Conservation (phyloP, 2,329 filamentous ascomycete genomes). For the Pseudocercospora crystallina region DNA sequence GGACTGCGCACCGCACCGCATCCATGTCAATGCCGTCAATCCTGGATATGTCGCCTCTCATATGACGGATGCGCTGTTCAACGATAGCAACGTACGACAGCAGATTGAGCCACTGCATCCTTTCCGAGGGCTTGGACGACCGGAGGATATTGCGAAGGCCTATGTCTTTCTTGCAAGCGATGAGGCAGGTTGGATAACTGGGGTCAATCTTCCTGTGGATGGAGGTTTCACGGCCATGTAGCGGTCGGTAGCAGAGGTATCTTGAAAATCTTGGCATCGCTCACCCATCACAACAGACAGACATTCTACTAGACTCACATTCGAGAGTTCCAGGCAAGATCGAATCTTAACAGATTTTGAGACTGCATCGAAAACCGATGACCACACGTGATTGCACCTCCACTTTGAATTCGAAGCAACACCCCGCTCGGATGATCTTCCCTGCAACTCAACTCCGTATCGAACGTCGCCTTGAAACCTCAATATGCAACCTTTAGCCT, state of each 20-base stretch:
- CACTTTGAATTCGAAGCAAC: not conserved
- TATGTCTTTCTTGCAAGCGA: slow-evolving; percentile 26
- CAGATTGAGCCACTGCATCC: slow-evolving; percentile 15
- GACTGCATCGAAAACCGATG: no score
- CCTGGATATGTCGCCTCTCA: slow-evolving; percentile 20
- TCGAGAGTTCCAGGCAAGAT: no score
- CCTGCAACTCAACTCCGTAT: not conserved
- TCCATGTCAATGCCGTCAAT: slow-evolving; percentile 23
- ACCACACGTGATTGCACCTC: no score
- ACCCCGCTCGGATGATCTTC: slow-evolving; percentile 11
- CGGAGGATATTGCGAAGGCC: slow-evolving; percentile 23
- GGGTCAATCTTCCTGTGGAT: slow-evolving; percentile 18
- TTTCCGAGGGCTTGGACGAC: slow-evolving; percentile 17
- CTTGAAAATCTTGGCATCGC: no score
- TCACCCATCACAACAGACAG: no score
- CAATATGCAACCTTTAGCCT: slow-evolving; percentile 6
- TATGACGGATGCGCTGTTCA: slow-evolving; percentile 22
- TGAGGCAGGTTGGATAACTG: slow-evolving; percentile 24
- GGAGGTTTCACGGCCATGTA: slow-evolving; percentile 15
- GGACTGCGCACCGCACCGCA: slow-evolving; percentile 20
- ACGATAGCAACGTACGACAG: not conserved
- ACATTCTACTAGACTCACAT: no score
- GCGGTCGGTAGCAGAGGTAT: no score
- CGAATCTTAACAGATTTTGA: no score
- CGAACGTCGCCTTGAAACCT: not conserved